Evolutionary conservation across 2,329 filamentous ascomycete species (phyloP), one percentile per base, ranked within the genome.

Genomic region (Monilinia laxa): DNA sequence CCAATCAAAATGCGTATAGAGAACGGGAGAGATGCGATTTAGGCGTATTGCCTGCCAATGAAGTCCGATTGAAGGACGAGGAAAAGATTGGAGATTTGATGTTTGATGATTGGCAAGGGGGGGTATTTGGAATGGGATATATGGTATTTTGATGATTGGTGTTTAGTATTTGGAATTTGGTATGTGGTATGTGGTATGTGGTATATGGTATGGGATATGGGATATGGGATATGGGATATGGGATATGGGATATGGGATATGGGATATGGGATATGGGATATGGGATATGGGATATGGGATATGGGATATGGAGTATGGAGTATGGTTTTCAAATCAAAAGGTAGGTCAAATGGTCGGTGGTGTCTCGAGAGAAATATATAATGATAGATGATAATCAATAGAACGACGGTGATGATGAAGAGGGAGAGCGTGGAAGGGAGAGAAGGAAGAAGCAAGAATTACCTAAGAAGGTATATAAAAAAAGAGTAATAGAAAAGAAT

Each of bases 381-480:
- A 35, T 35, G 16, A 42, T 3, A 42, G 11, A 16, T 42, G 10
- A 3, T 14, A 42, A 42, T 16, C 16, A 42, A 42, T 11, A 42
- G 16, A 16, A 42, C 2, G 45, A n/a, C 2, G 18, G 9, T 6
- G 45, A 47, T 7, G 45, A 18, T 20, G 18, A 10, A 47, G 18
- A 20, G 18, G 45, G 5, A 16, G 40, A 42, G 12, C 1, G 16
- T 14, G 55, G n/a, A 38, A n/a, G n/a, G 20, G 20, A 20, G 11
- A 3, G 11, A 4, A 11, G 1, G 18, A 18, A 11, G 25, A 49
- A 51, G 14, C 14, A 47, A 60, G 14, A 60, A 49, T 60, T 51
- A 38, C 58, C 28, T 23, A 60, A 60, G 23, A 56, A 55, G 62
- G 62, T 56, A 45, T 54, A 64, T 31, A 47, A 56, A 16, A 55